Evolutionary conservation across 305 asterid species (phyloP).

Genomic region (Rubia tinctorum): DNA sequence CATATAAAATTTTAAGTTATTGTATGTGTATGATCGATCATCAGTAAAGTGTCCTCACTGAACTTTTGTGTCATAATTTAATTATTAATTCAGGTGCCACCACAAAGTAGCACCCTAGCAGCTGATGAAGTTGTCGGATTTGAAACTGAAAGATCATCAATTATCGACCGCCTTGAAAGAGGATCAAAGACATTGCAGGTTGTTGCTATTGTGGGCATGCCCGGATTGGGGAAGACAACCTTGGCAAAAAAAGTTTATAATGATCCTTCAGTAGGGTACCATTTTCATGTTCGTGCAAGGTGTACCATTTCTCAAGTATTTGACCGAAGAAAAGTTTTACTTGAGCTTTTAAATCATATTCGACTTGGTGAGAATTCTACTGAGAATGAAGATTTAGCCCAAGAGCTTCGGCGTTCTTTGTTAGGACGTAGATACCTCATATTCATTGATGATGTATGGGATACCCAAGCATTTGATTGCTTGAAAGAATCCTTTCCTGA

Average conservation of each 20-base stretch:
- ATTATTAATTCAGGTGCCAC: neutral
- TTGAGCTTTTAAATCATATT: neutral
- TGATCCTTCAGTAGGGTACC: neutral
- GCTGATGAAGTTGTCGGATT: constrained; percentile 12
- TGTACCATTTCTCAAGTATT: neutral
- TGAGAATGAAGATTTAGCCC: neutral
- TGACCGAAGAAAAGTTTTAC: neutral
- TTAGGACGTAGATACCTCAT: neutral
- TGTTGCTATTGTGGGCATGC: constrained; percentile 10
- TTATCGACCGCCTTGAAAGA: neutral
- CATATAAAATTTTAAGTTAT: too few relatives aligned
- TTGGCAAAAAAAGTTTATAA: neutral
- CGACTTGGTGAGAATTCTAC: neutral
- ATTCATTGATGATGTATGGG: constrained; percentile 6
- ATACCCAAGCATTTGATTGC: neutral
- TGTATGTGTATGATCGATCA: neutral
- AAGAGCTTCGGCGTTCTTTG: neutral
- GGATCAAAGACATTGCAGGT: neutral
- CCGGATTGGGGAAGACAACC: neutral
- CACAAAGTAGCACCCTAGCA: neutral
- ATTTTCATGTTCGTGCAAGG: neutral
- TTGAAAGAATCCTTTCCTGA: neutral
- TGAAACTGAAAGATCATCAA: neutral
- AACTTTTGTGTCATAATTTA: neutral
- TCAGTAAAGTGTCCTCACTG: neutral